Evolutionary conservation across 2,329 filamentous ascomycete species (phyloP).

Genomic region (Ophiostoma quercus): DNA sequence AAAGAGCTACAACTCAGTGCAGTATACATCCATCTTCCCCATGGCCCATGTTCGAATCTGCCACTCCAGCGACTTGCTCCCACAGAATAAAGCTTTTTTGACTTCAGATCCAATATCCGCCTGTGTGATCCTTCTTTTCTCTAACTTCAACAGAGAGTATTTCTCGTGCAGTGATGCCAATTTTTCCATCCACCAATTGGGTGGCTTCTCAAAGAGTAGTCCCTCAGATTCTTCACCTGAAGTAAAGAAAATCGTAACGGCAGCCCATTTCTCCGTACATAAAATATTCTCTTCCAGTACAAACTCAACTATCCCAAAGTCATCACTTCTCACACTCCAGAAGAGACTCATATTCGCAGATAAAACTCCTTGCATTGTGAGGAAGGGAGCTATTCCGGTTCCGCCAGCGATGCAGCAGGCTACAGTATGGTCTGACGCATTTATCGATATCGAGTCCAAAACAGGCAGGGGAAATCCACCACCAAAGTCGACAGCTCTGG

Average conservation of each 20-base stretch:
- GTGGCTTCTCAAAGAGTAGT: neutral
- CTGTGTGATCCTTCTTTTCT: neutral
- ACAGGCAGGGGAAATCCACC: constrained; percentile 15
- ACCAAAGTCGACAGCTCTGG: constrained; percentile 24
- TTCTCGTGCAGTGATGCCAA: neutral
- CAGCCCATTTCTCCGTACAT: neutral
- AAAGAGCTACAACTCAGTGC: constrained; percentile 15
- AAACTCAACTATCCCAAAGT: neutral
- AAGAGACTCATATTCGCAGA: neutral
- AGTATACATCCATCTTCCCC: constrained; percentile 13
- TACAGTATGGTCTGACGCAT: neutral
- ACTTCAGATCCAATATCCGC: neutral
- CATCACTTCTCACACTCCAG: neutral
- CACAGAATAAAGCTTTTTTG: constrained; percentile 25
- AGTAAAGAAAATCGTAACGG: neutral
- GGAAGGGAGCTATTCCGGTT: neutral
- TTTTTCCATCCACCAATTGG: neutral
- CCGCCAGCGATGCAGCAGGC: neutral
- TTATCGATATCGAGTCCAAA: neutral
- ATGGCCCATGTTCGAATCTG: constrained; percentile 30
- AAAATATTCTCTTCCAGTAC: neutral
- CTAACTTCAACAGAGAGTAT: neutral
- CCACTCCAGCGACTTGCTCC: constrained; percentile 31
- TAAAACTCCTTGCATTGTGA: neutral
- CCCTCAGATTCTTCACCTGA: neutral